phyloP scores from a whole-genome alignment of 371 early-diverging fungal genomes.

The Mucor piriformis region DNA sequence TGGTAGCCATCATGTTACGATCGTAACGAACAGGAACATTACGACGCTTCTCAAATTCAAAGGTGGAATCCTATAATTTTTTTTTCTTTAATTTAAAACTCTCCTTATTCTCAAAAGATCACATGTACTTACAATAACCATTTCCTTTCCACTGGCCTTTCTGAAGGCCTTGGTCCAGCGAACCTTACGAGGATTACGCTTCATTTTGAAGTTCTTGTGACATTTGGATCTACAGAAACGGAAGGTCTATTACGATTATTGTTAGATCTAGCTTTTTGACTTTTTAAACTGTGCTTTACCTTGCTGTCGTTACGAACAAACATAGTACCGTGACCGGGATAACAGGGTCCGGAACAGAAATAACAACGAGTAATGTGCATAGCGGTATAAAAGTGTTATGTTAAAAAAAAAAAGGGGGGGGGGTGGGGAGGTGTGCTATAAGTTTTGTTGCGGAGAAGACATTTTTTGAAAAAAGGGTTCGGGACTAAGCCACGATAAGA shows the following conservation, averaged over 20 bases:
- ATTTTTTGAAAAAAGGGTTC: not conserved
- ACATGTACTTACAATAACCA: constrained; percentile 85
- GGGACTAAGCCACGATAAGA: not conserved
- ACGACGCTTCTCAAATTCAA: constrained; percentile 97
- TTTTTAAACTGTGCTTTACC: constrained; percentile 47
- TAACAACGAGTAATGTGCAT: constrained; percentile 99
- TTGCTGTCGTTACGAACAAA: constrained; percentile 98
- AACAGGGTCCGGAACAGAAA: constrained; percentile 98
- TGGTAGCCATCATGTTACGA: constrained; percentile 92
- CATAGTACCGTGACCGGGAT: constrained; percentile 99
- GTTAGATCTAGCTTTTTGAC: not conserved
- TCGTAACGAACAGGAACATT: constrained; percentile 97
- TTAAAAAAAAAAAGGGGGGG: not conserved
- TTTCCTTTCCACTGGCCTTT: constrained; percentile 96
- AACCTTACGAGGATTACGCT: constrained; percentile 99
- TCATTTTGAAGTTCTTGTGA: constrained; percentile 99
- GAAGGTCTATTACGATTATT: constrained; percentile 67
- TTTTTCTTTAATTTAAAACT: no score
- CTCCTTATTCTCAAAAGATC: not conserved
- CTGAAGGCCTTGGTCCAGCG: constrained; percentile 99
- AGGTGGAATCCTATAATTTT: constrained; percentile 92
- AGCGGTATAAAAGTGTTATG: constrained; percentile 2
- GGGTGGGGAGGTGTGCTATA: not conserved
- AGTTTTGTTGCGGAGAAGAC: constrained; percentile 4
- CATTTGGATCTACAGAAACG: constrained; percentile 99